phyloP scores from a whole-genome alignment of 2,329 filamentous ascomycete genomes.

The Pseudocercospora macadamiae region DNA sequence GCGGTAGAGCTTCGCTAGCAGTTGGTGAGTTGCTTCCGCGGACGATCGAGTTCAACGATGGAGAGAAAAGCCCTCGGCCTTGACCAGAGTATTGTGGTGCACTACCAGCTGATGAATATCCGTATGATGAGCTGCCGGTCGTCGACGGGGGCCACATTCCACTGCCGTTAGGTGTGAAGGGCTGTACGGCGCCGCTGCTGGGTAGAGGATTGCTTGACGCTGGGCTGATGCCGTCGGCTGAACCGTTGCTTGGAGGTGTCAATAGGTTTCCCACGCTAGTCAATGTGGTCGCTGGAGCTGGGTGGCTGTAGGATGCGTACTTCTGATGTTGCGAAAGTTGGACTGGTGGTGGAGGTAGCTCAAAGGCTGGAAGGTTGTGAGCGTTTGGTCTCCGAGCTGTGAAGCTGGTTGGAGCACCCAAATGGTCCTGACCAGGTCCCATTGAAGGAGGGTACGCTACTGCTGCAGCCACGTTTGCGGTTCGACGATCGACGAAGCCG shows the following conservation, averaged over 20 bases:
- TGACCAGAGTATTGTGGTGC: conserved; percentile 53
- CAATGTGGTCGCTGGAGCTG: conserved; percentile 45
- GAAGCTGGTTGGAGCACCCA: conserved; percentile 67
- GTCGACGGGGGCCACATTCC: conserved; percentile 63
- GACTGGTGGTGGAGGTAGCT: conserved; percentile 66
- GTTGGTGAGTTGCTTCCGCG: conserved; percentile 63
- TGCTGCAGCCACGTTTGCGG: conserved; percentile 65
- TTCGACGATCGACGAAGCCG: conserved; percentile 38
- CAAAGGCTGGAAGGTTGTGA: conserved; percentile 68
- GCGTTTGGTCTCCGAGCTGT: conserved; percentile 71
- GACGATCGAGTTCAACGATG: conserved; percentile 57
- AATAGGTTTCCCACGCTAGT: conserved; percentile 64
- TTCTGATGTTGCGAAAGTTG: conserved; percentile 53
- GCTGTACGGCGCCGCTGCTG: conserved; percentile 55
- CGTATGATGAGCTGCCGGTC: conserved; percentile 61
- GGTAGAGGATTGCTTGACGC: conserved; percentile 63
- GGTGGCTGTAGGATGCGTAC: conserved; percentile 37
- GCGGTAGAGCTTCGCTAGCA: conserved; percentile 64
- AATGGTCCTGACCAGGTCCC: conserved; percentile 63
- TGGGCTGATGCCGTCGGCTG: conserved; percentile 64
- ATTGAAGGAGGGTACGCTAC: conserved; percentile 64
- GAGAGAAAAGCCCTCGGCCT: conserved; percentile 59
- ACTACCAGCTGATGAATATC: conserved; percentile 49
- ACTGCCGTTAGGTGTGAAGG: conserved; percentile 61
- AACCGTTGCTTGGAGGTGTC: conserved; percentile 63